These are phyloP conservation scores for Nitzschia inconspicua DNA, from an alignment of 108 stramenopile genomes.

Conservation along the genomic window DNA sequence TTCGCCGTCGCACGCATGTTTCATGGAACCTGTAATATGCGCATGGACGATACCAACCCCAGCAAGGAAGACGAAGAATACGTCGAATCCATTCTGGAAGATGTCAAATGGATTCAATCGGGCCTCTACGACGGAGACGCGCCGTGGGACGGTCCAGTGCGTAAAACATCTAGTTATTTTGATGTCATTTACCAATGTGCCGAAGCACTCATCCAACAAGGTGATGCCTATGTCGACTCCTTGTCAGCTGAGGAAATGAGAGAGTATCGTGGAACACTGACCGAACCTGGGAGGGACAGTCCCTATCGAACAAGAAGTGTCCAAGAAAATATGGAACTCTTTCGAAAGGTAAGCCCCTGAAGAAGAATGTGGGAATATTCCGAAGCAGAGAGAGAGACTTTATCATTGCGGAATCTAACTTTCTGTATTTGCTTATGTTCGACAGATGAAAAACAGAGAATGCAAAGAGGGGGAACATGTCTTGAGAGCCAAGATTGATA, in stretches of 20 bases:
- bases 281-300: constrained; percentile 78
- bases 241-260: constrained; percentile 84
- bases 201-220: constrained; percentile 62
- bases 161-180: constrained; percentile 86
- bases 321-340: constrained; percentile 77
- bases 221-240: constrained; percentile 87
- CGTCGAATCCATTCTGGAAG: constrained; percentile 82
- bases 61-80: constrained; percentile 85
- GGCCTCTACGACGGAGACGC: constrained; percentile 32
- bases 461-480: constrained; percentile 72
- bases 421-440: background rate
- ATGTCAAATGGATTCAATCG: constrained; percentile 83
- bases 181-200: constrained; percentile 81
- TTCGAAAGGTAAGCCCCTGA: constrained; percentile 52
- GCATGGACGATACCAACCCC: constrained; percentile 93
- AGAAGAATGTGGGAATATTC: background rate
- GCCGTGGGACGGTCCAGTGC: constrained; percentile 73
- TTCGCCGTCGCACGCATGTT: constrained; percentile 85
- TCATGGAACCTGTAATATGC: constrained; percentile 80
- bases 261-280: constrained; percentile 84
- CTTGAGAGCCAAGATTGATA: constrained; percentile 90
- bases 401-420: background rate
- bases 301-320: constrained; percentile 64
- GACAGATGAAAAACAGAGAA: constrained; percentile 70
- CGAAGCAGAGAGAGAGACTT: background rate